Conservation (phyloP, 163 green algal genomes). For the Scenedesmus sp. region DNA sequence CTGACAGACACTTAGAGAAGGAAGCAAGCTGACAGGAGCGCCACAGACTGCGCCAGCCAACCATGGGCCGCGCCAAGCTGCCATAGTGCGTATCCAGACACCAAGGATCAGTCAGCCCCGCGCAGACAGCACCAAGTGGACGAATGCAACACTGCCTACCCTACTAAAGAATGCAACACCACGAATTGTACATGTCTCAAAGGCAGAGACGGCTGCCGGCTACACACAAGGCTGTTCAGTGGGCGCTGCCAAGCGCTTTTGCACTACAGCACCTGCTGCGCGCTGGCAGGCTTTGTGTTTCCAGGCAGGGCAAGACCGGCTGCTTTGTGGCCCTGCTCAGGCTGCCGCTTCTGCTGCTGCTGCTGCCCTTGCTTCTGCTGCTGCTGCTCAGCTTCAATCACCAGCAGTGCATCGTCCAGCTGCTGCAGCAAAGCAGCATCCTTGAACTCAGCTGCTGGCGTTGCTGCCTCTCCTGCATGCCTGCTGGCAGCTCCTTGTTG, state of each 20-base stretch:
- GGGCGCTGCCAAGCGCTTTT: background rate
- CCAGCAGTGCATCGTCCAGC: background rate
- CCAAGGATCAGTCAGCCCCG: background rate
- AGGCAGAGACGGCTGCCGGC: background rate
- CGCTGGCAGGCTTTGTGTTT: background rate
- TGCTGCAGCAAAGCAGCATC: background rate
- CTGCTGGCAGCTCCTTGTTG: background rate
- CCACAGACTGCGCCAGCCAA: background rate
- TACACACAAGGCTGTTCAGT: background rate
- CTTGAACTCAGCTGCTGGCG: background rate
- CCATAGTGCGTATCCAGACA: background rate
- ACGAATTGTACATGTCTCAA: background rate
- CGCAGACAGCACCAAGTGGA: background rate
- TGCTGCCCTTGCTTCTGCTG: background rate
- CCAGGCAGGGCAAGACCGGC: background rate
- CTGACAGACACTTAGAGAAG: no score
- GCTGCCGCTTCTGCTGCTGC: constrained; percentile 17
- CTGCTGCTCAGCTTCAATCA: background rate
- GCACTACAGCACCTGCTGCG: background rate
- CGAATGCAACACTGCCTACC: background rate
- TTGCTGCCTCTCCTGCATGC: background rate
- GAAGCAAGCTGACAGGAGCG: background rate
- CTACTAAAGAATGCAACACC: background rate
- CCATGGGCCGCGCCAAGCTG: no score
- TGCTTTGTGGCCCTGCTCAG: background rate